Base-by-base conservation (phyloP, 1,284 basidiomycete species). In the Tranzscheliella williamsii region DNA sequence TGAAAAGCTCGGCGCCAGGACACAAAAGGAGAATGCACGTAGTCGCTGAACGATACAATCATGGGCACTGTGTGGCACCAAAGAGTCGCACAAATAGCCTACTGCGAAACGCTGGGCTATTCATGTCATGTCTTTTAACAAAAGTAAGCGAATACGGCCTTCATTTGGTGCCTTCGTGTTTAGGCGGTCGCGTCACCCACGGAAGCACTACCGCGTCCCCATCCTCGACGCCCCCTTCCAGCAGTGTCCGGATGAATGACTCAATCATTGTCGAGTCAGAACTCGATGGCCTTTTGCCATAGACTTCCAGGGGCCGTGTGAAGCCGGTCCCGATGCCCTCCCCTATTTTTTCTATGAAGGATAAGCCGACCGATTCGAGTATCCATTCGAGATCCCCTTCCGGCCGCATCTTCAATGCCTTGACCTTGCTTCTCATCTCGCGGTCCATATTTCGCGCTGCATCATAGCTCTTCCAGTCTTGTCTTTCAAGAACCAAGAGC, bases 401-500 rank as follows among this genome's bases (percentile, higher is more conserved):
- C 4, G 61, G 54, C 7, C 61, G 18, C 33, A 64, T 20, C 41
- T 51, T 26, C 18, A 64, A 27, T 6, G 24, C n/a, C 13, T 27
- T 44, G 27, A 58, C 46, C 38, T 58, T 57, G 24, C 6, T n/a
- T 16, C 34, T 42, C 17, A 54, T 50, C 4, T 24, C 39, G 1
- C 27, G 2, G 4, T 48, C 46, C 21, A 64, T 38, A 8, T 42
- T 34, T 31, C 42, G 42, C 5, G 47, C 40, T 20, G 42, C 45
- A 24, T 50, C 39, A 41, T 64, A 64, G 20, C 42, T 47, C 7
- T 24, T 29, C 61, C 61, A 64, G 24, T 53, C 46, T 22, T 64
- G 61, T 5, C 39, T 34, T 39, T 64, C 54, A 1, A 64, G 31
- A 8, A 64, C 34, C 0, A 64, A 21, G 21, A 42, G 5, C 0